A percentile compares a stretch with the other conserved stretches of the same genome.
Evolutionary conservation across 106 monocot genomes (phyloP).

Genomic region (Acorus gramineus): DNA sequence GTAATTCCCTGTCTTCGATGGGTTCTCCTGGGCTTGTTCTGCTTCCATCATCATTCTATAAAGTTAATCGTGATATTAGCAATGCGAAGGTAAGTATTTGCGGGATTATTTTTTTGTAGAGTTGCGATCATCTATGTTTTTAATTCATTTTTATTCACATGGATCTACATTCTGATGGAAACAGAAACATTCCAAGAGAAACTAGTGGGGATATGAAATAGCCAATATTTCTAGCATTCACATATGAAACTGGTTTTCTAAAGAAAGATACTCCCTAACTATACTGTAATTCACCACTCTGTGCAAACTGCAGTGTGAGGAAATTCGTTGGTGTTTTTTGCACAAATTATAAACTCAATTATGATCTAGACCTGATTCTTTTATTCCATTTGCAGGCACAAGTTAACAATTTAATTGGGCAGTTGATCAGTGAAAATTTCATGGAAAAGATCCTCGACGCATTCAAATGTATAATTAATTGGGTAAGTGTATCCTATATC

Average conservation of each 20-base stretch:
- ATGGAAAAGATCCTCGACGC: constrained; percentile 38
- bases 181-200: too few relatives aligned
- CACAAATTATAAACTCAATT: too few relatives aligned
- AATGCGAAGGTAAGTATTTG: constrained; percentile 22
- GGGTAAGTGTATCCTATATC: constrained; percentile 12
- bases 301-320: too few relatives aligned
- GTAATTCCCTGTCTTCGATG: constrained; percentile 17
- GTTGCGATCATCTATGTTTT: too few relatives aligned
- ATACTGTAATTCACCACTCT: too few relatives aligned
- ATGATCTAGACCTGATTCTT: background rate
- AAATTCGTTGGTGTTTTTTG: too few relatives aligned
- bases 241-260: too few relatives aligned
- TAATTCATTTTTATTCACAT: background rate
- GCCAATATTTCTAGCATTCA: too few relatives aligned
- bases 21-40: constrained; percentile 35
- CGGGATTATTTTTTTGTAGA: background rate
- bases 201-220: too few relatives aligned
- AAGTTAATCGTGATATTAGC: constrained; percentile 13
- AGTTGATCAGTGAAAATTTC: constrained; percentile 31
- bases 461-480: constrained; percentile 13
- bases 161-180: too few relatives aligned
- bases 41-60: constrained; percentile 81
- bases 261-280: too few relatives aligned
- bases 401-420: background rate
- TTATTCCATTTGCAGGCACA: constrained; percentile 11